Evolutionary conservation across 1,139 yeast species (phyloP).

Genomic region (Waltiozyma sp.): DNA sequence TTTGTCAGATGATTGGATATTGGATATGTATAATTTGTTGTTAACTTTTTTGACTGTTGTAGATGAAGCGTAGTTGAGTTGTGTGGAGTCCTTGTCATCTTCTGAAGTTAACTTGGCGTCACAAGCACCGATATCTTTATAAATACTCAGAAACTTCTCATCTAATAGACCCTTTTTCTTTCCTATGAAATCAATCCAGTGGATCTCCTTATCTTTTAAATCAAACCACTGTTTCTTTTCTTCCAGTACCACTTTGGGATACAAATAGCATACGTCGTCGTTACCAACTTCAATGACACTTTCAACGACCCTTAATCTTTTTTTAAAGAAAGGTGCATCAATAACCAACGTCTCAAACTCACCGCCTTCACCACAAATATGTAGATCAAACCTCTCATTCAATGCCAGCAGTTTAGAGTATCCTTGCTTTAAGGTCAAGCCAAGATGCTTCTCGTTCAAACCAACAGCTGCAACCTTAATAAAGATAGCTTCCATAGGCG

Average conservation of each 20-base stretch:
- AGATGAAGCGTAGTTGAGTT: background rate
- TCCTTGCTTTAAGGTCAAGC: conserved; percentile 51
- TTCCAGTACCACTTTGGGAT: conserved; percentile 26
- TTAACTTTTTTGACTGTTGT: conserved; percentile 16
- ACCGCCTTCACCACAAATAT: conserved; percentile 97
- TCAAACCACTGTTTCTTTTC: conserved; percentile 23
- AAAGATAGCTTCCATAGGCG: conserved; percentile 81
- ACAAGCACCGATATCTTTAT: conserved; percentile 7
- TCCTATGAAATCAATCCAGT: conserved; percentile 23
- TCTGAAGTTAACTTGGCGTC: too few species aligned
- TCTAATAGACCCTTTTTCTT: conserved; percentile 25
- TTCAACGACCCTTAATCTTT: conserved; percentile 36
- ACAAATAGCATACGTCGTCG: conserved; percentile 59
- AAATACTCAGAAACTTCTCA: conserved; percentile 34
- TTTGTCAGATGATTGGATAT: conserved; percentile 27
- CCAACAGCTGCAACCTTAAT: conserved; percentile 94
- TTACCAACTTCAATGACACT: conserved; percentile 33
- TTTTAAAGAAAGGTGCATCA: conserved; percentile 75
- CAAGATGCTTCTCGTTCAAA: conserved; percentile 54
- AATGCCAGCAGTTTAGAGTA: conserved; percentile 48
- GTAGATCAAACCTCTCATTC: conserved; percentile 65
- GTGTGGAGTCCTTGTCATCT: background rate
- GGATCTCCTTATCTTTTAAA: conserved; percentile 10
- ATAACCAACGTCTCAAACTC: conserved; percentile 89
- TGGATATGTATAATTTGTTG: conserved; percentile 37